These are phyloP conservation scores for Gaeumannomyces sp. DNA, from an alignment of 2,329 filamentous ascomycete genomes.

Conservation along the genomic window DNA sequence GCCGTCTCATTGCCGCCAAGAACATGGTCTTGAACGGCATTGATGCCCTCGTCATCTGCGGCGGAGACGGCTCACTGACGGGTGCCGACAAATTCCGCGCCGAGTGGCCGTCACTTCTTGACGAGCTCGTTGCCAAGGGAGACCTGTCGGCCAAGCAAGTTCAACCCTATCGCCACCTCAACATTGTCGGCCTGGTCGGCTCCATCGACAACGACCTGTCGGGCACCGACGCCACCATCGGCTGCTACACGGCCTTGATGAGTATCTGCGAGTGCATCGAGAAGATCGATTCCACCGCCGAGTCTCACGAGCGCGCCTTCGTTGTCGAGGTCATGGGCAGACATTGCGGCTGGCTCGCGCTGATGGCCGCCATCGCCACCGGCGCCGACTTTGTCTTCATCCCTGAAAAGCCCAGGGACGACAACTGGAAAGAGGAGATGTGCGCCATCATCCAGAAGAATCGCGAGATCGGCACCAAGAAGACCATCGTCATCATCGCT, in stretches of 20 bases:
- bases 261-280: slow-evolving; percentile 95
- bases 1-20: slow-evolving; percentile 79
- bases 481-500: slow-evolving; percentile 96
- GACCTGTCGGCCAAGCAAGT: slow-evolving; percentile 67
- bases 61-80: slow-evolving; percentile 92
- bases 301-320: slow-evolving; percentile 91
- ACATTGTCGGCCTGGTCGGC: slow-evolving; percentile 93
- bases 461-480: slow-evolving; percentile 81
- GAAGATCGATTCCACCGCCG: slow-evolving; percentile 91
- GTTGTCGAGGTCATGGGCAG: slow-evolving; percentile 98
- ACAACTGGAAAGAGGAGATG: slow-evolving; percentile 90
- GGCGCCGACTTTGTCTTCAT: slow-evolving; percentile 97
- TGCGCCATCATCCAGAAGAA: slow-evolving; percentile 72
- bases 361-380: slow-evolving; percentile 92
- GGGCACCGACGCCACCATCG: slow-evolving; percentile 94
- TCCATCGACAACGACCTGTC: slow-evolving; percentile 99
- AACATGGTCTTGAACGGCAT: slow-evolving; percentile 93
- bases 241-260: slow-evolving; percentile 87
- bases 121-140: slow-evolving; percentile 72
- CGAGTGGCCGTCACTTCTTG: slow-evolving; percentile 84
- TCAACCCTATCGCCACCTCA: slow-evolving; percentile 75
- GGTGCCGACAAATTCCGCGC: slow-evolving; percentile 88
- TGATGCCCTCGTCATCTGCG: slow-evolving; percentile 92
- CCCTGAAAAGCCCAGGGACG: slow-evolving; percentile 81
- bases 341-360: slow-evolving; percentile 93